phyloP scores from a whole-genome alignment of 345 rosid genomes.

The Geranium brycei region DNA sequence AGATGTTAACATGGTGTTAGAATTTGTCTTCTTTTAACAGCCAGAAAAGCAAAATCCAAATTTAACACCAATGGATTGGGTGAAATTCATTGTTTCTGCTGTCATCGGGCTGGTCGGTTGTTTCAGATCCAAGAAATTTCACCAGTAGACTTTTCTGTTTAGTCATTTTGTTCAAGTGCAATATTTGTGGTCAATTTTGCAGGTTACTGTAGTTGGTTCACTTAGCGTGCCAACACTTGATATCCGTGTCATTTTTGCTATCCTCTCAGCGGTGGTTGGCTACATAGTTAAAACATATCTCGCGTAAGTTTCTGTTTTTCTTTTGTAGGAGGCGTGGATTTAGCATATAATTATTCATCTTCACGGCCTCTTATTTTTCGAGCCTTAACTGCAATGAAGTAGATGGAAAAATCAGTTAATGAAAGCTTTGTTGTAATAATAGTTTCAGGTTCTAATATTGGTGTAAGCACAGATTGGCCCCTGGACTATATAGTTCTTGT shows the following conservation, averaged over 20 bases:
- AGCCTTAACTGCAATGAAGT: too few relatives aligned
- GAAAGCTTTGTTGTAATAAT: too few relatives aligned
- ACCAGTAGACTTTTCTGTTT: neutral
- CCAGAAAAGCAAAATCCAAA: constrained; percentile 98
- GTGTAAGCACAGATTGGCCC: too few relatives aligned
- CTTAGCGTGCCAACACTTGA: constrained; percentile 50
- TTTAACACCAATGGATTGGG: constrained; percentile 98
- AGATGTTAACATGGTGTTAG: constrained; percentile 6
- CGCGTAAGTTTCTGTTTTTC: constrained; percentile 24
- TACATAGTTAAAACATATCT: constrained; percentile 61
- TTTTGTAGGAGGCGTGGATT: neutral
- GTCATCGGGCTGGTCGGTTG: constrained; percentile 77
- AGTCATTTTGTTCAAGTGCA: constrained; percentile 2
- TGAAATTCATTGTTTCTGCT: constrained; percentile 82
- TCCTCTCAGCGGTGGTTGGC: constrained; percentile 50
- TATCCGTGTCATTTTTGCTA: constrained; percentile 47
- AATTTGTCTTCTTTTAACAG: constrained; percentile 27
- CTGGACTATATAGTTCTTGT: too few relatives aligned
- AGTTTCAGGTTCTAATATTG: too few relatives aligned
- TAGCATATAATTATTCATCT: neutral
- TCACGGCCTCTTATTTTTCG: too few relatives aligned
- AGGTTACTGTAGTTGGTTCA: constrained; percentile 79
- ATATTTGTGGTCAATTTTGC: constrained; percentile 5
- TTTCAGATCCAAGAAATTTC: neutral
- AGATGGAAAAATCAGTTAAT: too few relatives aligned